A percentile compares a stretch with the other conserved stretches of the same genome.
phyloP scores from a whole-genome alignment of 768 basidiomycete species.

The Lyophyllum shimeji region DNA sequence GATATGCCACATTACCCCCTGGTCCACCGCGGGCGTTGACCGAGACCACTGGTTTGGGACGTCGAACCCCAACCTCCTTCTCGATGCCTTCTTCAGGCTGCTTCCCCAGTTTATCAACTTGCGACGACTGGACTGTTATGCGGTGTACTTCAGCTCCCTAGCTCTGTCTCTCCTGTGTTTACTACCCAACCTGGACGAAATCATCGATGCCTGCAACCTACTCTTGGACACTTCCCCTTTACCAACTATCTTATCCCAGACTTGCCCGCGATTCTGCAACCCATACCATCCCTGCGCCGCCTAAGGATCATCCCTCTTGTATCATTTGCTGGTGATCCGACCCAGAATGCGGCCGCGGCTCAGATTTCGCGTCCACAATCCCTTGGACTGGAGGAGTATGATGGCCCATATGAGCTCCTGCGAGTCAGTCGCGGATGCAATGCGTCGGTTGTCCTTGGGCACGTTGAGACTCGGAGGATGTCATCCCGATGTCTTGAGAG shows the following conservation, averaged over 20 bases:
- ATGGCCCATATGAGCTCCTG: conserved; percentile 5
- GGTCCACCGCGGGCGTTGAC: no score
- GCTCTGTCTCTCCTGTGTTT: not conserved
- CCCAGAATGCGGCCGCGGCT: not conserved
- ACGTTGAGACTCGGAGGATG: not conserved
- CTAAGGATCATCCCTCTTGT: not conserved
- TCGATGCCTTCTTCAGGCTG: not conserved
- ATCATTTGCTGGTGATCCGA: no score
- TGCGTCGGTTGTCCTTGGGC: not conserved
- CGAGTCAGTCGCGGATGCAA: not conserved
- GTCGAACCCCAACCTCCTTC: not conserved
- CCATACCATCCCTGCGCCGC: not conserved
- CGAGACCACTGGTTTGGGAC: not conserved
- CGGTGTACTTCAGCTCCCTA: not conserved
- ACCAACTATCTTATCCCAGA: not conserved
- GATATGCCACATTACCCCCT: not conserved
- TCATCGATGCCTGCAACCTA: not conserved
- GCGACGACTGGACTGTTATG: not conserved
- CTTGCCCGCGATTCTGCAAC: not conserved
- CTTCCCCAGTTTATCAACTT: conserved; percentile 3
- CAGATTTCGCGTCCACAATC: not conserved
- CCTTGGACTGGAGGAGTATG: not conserved
- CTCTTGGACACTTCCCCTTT: not conserved
- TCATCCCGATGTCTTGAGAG: not conserved
- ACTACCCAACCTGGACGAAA: not conserved